Evolutionary conservation across 257 asterid genomes (phyloP), one percentile per base, ranked within the genome.

Genomic region (Ilex aquifolium): DNA sequence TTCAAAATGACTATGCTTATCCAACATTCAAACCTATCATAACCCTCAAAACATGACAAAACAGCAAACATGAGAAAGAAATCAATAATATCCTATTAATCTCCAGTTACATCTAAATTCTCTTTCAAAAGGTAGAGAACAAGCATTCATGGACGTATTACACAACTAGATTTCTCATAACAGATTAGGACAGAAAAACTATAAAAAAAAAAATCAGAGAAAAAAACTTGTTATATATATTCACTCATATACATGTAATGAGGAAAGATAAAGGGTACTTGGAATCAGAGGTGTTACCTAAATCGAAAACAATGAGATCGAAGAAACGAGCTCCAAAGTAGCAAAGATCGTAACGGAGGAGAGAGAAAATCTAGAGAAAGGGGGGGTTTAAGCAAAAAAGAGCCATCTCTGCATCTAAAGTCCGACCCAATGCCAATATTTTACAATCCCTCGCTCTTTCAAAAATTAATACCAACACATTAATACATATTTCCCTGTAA

Each of bases 271-370:
- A 7, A 52, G 27, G 58, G 10, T 30, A 29, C 79, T 88, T 88
- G 75, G 78, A 36, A 66, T 56, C 16, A 36, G 50, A 69, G 65
- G 62, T 7, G 62, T 67, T 58, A 74, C 10, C 5, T 2, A 4
- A 55, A 61, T 55, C 59, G 73, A 60, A 61, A 76, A 79, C 64
- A 75, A 56, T 44, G 40, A 56, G 57, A 64, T 60, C 55, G 64
- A 40, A 49, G 51, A 60, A 62, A 68, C 62, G 65, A 74, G 78
- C 72, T 77, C 71, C 68, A n/a, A 13, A 71, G 79, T 60, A 56
- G 78, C 85, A 80, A 79, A 69, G 79, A 80, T 70, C 85, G 77
- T 71, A 67, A 78, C 21, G 79, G 67, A 67, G 73, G 79, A 72
- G 73, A 75, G 63, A 78, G 74, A 62, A 31, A 30, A 44, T 42